These are phyloP conservation scores for Coemansia furcata DNA, from an alignment of 192 early-diverging fungal genomes.

Conservation along the genomic window DNA sequence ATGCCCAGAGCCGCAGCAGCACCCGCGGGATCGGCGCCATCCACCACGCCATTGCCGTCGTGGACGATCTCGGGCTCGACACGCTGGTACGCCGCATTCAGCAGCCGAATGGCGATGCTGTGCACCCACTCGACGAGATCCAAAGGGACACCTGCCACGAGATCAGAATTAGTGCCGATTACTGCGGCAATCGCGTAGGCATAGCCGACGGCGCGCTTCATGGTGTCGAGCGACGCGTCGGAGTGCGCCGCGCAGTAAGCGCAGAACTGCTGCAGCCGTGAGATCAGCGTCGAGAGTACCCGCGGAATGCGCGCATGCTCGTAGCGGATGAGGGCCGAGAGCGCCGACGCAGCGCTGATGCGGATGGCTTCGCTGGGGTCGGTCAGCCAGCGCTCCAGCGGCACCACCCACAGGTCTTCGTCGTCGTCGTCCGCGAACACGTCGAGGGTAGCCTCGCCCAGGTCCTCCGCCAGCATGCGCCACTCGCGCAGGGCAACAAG, in stretches of 20 bases:
- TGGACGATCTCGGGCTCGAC: conserved; percentile 17
- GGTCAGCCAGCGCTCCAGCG: conserved; percentile 65
- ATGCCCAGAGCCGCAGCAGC: conserved; percentile 5
- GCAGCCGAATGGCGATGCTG: conserved; percentile 69
- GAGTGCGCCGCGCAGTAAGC: conserved; percentile 58
- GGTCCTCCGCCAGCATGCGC: conserved; percentile 66
- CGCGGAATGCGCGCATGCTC: conserved; percentile 53
- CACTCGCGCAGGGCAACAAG: conserved; percentile 73
- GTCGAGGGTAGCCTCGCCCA: conserved; percentile 53
- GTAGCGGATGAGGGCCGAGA: conserved; percentile 61
- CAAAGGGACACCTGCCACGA: conserved; percentile 54
- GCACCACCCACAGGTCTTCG: conserved; percentile 43
- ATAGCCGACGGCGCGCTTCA: conserved; percentile 60
- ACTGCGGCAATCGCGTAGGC: conserved; percentile 65
- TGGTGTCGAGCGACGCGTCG: conserved; percentile 31
- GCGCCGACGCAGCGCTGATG: conserved; percentile 65
- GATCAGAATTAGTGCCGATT: conserved; percentile 23
- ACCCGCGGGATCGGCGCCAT: conserved; percentile 10
- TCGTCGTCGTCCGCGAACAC: background rate
- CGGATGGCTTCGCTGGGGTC: conserved; percentile 74
- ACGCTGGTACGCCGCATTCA: conserved; percentile 56
- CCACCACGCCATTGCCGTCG: background rate
- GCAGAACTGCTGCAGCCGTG: conserved; percentile 71
- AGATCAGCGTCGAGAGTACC: conserved; percentile 63
- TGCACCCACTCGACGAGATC: conserved; percentile 79